Evolutionary conservation across 176 grass and related monocot species (phyloP).

Genomic region (Aechmea fasciata): DNA sequence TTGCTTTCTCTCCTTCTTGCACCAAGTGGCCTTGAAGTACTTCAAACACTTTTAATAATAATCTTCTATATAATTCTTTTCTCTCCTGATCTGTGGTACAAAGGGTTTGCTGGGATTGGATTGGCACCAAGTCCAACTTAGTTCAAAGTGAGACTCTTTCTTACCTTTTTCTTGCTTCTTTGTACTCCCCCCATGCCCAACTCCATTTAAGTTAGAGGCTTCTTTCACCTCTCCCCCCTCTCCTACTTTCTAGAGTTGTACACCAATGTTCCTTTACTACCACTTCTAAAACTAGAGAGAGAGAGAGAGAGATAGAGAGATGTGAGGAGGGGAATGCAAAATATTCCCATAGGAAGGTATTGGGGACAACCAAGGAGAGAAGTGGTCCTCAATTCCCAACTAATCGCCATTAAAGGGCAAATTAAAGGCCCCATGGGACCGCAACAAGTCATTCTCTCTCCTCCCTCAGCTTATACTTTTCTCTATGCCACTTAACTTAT

Average conservation of each 20-base stretch:
- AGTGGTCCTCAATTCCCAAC: constrained; percentile 10
- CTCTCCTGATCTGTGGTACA: background rate
- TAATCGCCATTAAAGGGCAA: background rate
- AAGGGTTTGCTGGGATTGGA: background rate
- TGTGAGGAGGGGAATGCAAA: background rate
- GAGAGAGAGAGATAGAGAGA: background rate
- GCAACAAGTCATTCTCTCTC: background rate
- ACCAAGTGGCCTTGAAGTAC: too few species aligned
- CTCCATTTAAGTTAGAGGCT: background rate
- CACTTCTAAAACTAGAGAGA: background rate
- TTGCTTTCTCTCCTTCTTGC: too few species aligned
- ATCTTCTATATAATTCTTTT: too few species aligned
- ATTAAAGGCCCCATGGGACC: constrained; percentile 12
- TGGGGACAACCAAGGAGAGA: background rate
- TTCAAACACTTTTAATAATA: too few species aligned
- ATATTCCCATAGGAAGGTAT: background rate
- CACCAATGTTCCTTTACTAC: background rate
- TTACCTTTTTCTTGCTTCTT: background rate
- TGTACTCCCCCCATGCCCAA: background rate
- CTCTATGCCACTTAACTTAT: background rate
- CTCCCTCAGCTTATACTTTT: background rate
- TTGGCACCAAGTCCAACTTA: background rate
- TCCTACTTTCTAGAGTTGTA: background rate
- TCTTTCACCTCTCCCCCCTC: background rate
- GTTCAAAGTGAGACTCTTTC: background rate